A percentile compares a stretch with the other conserved stretches of the same genome.
phyloP scores from a whole-genome alignment of 2,329 filamentous ascomycete species.

The Colletotrichum kahawae region DNA sequence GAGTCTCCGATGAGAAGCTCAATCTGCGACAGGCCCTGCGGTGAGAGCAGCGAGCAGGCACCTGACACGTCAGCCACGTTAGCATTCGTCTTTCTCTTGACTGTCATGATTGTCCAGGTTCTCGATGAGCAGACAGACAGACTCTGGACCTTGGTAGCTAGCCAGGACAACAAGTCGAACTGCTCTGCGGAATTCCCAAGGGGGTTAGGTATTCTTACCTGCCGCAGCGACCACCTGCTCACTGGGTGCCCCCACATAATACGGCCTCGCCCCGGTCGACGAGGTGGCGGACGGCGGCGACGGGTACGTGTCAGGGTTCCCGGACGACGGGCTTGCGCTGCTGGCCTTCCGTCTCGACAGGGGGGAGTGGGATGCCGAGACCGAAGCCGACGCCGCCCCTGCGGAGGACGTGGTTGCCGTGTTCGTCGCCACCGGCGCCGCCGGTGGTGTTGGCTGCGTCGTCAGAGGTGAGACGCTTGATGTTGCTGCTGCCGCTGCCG shows the following conservation, averaged over 20 bases:
- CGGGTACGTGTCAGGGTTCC: neutral
- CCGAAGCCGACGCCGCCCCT: slow-evolving; percentile 24
- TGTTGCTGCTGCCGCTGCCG: neutral
- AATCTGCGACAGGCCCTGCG: neutral
- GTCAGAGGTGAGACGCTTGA: neutral
- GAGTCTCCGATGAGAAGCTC: slow-evolving; percentile 16
- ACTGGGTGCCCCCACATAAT: neutral
- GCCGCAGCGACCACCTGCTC: neutral
- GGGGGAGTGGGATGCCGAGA: slow-evolving; percentile 23
- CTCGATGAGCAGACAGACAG: neutral
- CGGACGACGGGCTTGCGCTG: slow-evolving; percentile 6
- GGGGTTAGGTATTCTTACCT: neutral
- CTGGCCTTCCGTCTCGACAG: slow-evolving; percentile 7
- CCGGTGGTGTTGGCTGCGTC: neutral
- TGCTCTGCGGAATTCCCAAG: neutral
- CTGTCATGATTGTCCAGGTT: neutral
- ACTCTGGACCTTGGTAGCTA: neutral
- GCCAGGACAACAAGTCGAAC: neutral
- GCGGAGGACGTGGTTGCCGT: slow-evolving; percentile 11
- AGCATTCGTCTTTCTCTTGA: neutral
- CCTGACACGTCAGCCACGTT: neutral
- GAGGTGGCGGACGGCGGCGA: slow-evolving; percentile 14
- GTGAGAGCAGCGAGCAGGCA: slow-evolving; percentile 11
- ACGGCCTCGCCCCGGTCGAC: slow-evolving; percentile 8
- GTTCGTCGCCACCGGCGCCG: neutral